A percentile compares a stretch with the other conserved stretches of the same genome.
Conservation (phyloP, 768 basidiomycete genomes). For the Peribolospora baueri region DNA sequence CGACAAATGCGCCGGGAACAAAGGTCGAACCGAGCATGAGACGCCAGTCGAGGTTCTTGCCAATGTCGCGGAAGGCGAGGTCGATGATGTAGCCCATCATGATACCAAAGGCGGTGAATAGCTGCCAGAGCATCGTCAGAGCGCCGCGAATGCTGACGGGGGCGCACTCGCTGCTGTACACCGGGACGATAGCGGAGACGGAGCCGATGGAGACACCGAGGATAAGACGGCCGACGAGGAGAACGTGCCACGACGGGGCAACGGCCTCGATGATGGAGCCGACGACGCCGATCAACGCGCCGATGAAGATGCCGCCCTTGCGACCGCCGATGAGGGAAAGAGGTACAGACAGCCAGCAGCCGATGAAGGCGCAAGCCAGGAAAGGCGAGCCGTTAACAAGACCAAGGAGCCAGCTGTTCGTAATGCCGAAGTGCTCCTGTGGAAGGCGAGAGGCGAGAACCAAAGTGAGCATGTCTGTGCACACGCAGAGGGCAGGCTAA, state of each 20-base stretch:
- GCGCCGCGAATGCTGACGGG: conserved; percentile 65
- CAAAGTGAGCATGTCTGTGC: too few species aligned
- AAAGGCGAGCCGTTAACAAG: too few species aligned
- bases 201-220: conserved; percentile 44
- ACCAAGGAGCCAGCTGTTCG: too few species aligned
- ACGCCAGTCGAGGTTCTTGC: conserved; percentile 20
- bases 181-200: conserved; percentile 30
- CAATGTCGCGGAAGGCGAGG: neutral
- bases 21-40: conserved; percentile 21
- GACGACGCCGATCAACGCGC: too few species aligned
- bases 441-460: too few species aligned
- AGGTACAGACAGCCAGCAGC: too few species aligned
- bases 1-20: neutral
- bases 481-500: too few species aligned
- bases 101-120: conserved; percentile 23
- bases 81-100: conserved; percentile 2
- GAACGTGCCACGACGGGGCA: conserved; percentile 25
- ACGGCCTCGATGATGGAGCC: too few species aligned
- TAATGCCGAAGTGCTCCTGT: too few species aligned
- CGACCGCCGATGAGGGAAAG: too few species aligned
- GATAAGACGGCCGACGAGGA: conserved; percentile 31
- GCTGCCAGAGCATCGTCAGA: conserved; percentile 65
- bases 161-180: conserved; percentile 52
- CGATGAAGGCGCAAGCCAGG: too few species aligned
- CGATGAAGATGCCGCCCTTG: too few species aligned